Evolutionary conservation across 257 asterid species (phyloP).

Genomic region (Verbascum thapsus): DNA sequence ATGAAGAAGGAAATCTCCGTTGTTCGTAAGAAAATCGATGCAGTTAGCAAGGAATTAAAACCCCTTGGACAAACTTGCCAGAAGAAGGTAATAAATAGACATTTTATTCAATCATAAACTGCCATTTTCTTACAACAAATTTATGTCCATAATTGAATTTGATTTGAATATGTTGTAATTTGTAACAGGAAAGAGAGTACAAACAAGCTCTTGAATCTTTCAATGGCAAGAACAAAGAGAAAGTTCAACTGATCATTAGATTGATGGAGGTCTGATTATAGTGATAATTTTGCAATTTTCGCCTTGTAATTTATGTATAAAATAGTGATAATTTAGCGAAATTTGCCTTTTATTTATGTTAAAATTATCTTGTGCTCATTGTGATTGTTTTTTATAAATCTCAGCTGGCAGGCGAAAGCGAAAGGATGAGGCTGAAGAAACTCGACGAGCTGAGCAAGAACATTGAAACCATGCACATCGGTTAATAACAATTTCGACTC

Average conservation of each 20-base stretch:
- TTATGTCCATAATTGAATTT: too few relatives aligned
- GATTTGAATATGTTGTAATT: too few relatives aligned
- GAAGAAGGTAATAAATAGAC: conserved; percentile 83
- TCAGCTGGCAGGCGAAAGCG: conserved; percentile 95
- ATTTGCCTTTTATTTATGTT: too few relatives aligned
- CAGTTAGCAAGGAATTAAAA: conserved; percentile 83
- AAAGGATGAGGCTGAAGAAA: conserved; percentile 86
- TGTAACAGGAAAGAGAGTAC: conserved; percentile 83
- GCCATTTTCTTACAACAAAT: too few relatives aligned
- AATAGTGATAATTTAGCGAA: too few relatives aligned
- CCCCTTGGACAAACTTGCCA: conserved; percentile 92
- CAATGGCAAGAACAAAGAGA: conserved; percentile 95
- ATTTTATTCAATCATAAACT: too few relatives aligned
- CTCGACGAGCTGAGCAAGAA: conserved; percentile 99
- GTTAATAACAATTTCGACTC: conserved; percentile 26
- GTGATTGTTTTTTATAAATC: not conserved
- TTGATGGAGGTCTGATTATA: conserved; percentile 89
- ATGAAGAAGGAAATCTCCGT: conserved; percentile 82
- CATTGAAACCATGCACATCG: conserved; percentile 64
- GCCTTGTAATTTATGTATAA: not conserved
- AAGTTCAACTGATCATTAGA: conserved; percentile 84
- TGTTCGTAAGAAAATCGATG: conserved; percentile 83
- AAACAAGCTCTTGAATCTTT: conserved; percentile 97
- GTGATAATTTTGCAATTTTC: not conserved
- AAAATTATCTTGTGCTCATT: not conserved